Percentiles rank a stretch among this genome's conserved stretches.
These are phyloP conservation scores for Solanum hybrid DNA, from an alignment of 305 asterid genomes.

Conservation along the genomic window DNA sequence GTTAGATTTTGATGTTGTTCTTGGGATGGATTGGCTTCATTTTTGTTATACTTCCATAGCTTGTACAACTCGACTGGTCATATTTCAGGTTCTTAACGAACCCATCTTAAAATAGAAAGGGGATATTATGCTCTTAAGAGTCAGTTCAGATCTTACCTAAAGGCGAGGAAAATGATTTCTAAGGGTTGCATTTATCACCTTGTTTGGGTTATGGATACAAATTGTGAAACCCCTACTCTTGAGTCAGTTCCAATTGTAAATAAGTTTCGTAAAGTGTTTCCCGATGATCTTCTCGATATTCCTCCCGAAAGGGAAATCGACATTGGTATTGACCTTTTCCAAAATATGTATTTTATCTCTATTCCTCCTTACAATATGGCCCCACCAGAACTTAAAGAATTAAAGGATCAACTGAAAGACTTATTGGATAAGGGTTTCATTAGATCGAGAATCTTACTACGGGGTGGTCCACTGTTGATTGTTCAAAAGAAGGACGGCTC, in stretches of 20 bases:
- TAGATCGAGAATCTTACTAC: background rate
- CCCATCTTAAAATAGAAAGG: background rate
- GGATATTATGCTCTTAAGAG: background rate
- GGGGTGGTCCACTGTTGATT: background rate
- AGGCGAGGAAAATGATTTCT: background rate
- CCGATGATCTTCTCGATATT: background rate
- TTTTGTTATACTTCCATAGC: too few relatives aligned
- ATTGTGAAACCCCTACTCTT: background rate
- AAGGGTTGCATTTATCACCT: background rate
- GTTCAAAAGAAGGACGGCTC: background rate
- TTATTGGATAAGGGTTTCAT: background rate
- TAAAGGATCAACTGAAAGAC: background rate
- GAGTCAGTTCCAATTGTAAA: background rate
- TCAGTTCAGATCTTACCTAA: background rate
- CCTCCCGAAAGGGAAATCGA: background rate
- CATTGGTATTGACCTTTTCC: background rate
- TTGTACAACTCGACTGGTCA: background rate
- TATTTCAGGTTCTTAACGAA: too few relatives aligned
- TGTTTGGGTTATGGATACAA: background rate
- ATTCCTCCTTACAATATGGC: background rate
- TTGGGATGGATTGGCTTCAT: background rate
- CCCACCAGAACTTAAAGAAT: too few relatives aligned
- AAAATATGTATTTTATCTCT: too few relatives aligned
- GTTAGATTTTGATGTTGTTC: background rate
- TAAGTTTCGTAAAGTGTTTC: background rate